Evolutionary conservation across 108 stramenopile genomes (phyloP).

Genomic region (Tribonema minus): DNA sequence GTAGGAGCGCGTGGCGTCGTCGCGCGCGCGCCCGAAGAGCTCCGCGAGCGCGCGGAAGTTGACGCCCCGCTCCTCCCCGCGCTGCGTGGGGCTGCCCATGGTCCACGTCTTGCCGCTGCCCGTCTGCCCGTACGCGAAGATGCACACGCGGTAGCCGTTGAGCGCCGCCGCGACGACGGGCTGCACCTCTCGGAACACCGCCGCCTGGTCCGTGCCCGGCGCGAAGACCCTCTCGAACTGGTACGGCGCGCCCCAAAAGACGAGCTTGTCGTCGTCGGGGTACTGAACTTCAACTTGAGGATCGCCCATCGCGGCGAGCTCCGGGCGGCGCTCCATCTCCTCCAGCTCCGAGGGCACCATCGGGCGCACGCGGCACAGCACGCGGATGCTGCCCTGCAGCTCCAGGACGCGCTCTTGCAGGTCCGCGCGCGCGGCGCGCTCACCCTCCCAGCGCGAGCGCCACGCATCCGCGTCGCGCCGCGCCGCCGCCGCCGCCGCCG

Average conservation of each 20-base stretch:
- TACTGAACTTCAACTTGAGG: conserved; percentile 6
- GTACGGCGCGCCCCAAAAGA: conserved; percentile 32
- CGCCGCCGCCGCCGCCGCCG: no score
- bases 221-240: conserved; percentile 60
- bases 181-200: conserved; percentile 44
- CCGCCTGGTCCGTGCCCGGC: conserved; percentile 38
- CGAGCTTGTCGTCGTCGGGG: conserved; percentile 15
- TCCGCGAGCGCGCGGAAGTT: conserved; percentile 65
- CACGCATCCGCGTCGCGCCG: no score
- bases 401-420: no score
- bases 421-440: no score
- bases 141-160: conserved; percentile 51
- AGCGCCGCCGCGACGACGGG: conserved; percentile 29
- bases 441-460: no score
- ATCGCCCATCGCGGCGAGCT: no score
- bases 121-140: no score
- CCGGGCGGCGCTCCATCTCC: conserved; percentile 1
- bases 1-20: neutral
- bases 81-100: no score
- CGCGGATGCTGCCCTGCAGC: conserved; percentile 63
- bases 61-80: no score
- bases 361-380: conserved; percentile 57
- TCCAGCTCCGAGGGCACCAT: conserved; percentile 11
- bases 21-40: conserved; percentile 68
- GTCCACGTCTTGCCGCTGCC: no score